A percentile compares a stretch with the other conserved stretches of the same genome.
These are phyloP conservation scores for Protomyces lactucae-debilis DNA, from an alignment of 1,139 yeast genomes.

Conservation along the genomic window DNA sequence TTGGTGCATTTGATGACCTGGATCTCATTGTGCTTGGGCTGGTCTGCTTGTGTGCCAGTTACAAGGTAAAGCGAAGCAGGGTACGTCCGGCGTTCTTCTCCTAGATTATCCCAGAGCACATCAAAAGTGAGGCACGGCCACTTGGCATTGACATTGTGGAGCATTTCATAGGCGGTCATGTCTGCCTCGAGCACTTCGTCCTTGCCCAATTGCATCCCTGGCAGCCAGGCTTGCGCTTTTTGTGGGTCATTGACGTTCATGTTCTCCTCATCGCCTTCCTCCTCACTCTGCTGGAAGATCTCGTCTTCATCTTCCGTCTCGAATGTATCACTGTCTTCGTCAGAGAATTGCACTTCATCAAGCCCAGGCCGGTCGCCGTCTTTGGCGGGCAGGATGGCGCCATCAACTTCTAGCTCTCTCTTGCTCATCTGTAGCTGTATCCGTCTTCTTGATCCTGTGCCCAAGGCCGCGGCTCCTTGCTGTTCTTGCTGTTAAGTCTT, in stretches of 20 bases:
- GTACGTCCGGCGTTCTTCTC: slow-evolving; percentile 78
- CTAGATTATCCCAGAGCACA: slow-evolving; percentile 77
- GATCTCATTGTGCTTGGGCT: slow-evolving; percentile 80
- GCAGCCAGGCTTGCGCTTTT: slow-evolving; percentile 36
- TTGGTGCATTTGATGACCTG: slow-evolving; percentile 78
- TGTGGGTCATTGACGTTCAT: slow-evolving; percentile 62
- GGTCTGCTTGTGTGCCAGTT: slow-evolving; percentile 92
- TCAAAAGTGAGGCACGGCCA: slow-evolving; percentile 97
- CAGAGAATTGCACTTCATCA: slow-evolving; percentile 21
- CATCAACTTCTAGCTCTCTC: slow-evolving; percentile 7
- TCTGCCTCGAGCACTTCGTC: slow-evolving; percentile 96
- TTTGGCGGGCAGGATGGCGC: slow-evolving; percentile 9
- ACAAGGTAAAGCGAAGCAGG: slow-evolving; percentile 84
- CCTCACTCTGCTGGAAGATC: slow-evolving; percentile 43
- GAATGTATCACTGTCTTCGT: slow-evolving; percentile 56
- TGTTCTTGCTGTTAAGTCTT: too few species aligned
- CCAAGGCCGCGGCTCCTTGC: too few species aligned
- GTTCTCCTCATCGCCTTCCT: slow-evolving; percentile 50
- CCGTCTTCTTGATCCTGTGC: too few species aligned
- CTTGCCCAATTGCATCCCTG: slow-evolving; percentile 58
- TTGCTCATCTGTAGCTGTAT: slow-evolving; percentile 1
- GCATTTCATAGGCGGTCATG: slow-evolving; percentile 92
- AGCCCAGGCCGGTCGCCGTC: slow-evolving; percentile 11
- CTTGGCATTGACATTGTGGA: slow-evolving; percentile 86
- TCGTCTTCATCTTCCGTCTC: slow-evolving; percentile 75